Base-by-base conservation (phyloP, 306 rosid genomes). In the Nissolia schottii region DNA sequence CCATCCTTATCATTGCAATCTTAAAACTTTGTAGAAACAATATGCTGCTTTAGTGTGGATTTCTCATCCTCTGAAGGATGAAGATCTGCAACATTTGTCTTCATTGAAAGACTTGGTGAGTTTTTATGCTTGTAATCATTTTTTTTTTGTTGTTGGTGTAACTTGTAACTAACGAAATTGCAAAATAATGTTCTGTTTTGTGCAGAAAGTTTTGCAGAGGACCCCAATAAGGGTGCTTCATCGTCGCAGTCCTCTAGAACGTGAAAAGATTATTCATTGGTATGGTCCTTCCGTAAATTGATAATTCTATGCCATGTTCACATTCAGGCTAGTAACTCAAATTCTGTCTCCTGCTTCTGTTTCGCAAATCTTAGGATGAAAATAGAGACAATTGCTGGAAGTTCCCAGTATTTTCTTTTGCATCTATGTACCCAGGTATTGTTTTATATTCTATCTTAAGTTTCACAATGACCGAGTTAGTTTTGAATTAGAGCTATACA, bases 191-290 rank as follows among this genome's bases (percentile, higher is more conserved):
- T 57, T 55, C 27, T 82, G 38, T 76, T 60, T 76, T 59, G 29
- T 32, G 22, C 87, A 94, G 99, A 65, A 77, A 82, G 82, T 91
- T 78, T 51, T 86, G 87, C 99, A 94, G 75, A 86, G 82, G 73
- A 94, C 99, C 31, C 99, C 99, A 24, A 71, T 94, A 77, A 89
- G 97, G 80, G 99, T 94, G 84, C 91, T 94, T 61, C 97, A 94
- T 78, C 95, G 97, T 29, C 93, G 97, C 43, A 94, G 99, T 84
- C 99, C 97, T 64, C 77, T 89, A 77, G 93, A 91, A 58, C 96
- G 96, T 35, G 92, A 91, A 81, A 94, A 84, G 87, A 87, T 88
- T 55, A 91, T 94, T 74, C 91, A 94, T 78, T 89, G 99, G 99
- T 87, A 83, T 53, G 88, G 32, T 46, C 55, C 15, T 64, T 45